Conservation (phyloP, 306 rosid genomes). For the Ziziphus jujuba region DNA sequence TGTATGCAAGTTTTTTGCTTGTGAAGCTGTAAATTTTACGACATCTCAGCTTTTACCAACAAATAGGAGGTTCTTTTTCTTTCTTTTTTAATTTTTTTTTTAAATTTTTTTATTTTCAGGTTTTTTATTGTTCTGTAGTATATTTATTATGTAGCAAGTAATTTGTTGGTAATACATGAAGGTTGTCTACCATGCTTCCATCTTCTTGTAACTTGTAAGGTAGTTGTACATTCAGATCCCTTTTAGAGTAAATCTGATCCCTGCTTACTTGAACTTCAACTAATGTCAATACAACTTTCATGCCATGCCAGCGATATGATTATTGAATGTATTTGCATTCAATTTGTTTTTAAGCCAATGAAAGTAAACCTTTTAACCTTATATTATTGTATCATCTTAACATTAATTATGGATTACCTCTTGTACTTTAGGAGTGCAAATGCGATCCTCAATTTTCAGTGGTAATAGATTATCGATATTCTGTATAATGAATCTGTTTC, state of each 20-base stretch:
- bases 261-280: background rate
- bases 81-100: background rate
- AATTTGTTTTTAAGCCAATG: background rate
- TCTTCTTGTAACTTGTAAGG: background rate
- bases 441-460: too few species aligned
- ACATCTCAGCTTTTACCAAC: slow-evolving; percentile 14
- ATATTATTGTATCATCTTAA: too few species aligned
- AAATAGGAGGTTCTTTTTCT: background rate
- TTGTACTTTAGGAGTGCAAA: too few species aligned
- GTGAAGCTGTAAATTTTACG: slow-evolving; percentile 43
- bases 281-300: background rate
- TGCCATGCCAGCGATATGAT: background rate
- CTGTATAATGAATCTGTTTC: too few species aligned
- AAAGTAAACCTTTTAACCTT: background rate
- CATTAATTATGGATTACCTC: too few species aligned
- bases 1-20: slow-evolving; percentile 25
- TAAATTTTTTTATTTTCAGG: background rate
- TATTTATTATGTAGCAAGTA: background rate
- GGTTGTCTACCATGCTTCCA: background rate
- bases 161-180: slow-evolving; percentile 6
- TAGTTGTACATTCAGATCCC: slow-evolving; percentile 14
- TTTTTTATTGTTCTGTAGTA: background rate
- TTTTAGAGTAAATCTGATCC: slow-evolving; percentile 2
- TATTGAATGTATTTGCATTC: background rate
- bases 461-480: too few species aligned